Evolutionary conservation across 176 grass and related monocot genomes (phyloP).

Genomic region (Musa troglodytarum): DNA sequence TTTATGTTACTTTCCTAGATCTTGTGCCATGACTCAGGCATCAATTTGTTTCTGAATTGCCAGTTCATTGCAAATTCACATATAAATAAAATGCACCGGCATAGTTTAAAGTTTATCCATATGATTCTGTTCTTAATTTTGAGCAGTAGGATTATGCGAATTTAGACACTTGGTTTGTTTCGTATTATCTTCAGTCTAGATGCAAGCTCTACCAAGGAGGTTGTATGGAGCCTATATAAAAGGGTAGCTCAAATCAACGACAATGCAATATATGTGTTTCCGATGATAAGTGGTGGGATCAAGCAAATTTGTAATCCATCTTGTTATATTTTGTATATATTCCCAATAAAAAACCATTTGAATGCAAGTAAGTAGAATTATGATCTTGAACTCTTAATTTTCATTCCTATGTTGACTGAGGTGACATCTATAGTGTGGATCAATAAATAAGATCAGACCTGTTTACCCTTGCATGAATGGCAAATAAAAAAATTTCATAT

Average conservation of each 20-base stretch:
- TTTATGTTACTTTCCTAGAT: background rate
- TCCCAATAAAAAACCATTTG: background rate
- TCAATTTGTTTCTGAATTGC: background rate
- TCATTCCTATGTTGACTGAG: no score
- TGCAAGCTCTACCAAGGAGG: background rate
- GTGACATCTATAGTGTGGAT: no score
- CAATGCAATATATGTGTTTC: background rate
- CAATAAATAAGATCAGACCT: no score
- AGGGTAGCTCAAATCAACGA: background rate
- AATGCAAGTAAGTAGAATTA: no score
- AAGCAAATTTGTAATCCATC: background rate
- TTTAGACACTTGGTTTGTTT: no score
- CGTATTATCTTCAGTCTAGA: background rate
- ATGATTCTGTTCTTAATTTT: background rate
- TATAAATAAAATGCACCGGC: background rate
- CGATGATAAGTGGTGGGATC: background rate
- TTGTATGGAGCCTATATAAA: background rate
- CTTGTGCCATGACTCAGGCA: background rate
- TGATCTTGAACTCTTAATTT: no score
- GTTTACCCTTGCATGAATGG: no score
- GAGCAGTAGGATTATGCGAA: background rate
- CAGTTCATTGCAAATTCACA: background rate
- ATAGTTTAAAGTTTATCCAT: background rate
- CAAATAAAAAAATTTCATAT: no score
- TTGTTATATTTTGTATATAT: background rate